Base-by-base conservation (phyloP, 1,284 basidiomycete genomes). In the Ceratobasidium sp. region DNA sequence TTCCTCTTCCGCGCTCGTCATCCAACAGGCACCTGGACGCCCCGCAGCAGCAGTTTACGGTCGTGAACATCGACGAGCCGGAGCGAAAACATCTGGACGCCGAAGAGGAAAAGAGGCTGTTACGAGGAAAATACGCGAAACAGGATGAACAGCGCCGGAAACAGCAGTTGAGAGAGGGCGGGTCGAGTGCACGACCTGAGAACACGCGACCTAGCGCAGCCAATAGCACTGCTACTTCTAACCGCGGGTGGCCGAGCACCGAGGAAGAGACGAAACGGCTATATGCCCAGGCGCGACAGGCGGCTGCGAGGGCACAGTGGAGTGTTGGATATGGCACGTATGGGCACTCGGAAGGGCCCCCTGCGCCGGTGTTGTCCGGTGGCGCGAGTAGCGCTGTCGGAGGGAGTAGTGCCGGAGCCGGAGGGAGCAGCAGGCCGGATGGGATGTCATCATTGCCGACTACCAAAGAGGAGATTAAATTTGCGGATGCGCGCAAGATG, bases 251-350 rank as follows among this genome's bases (percentile, higher is more conserved):
- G 91, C 85, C 85, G 4, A 88, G 89, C 0, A 91, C 92, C 0
- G 92, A 93, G 82, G 88, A 90, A 78, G 93, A 95, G 81, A 94
- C 94, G 81, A 77, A 73, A 22, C 71, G 71, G 32, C 19, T 95
- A 25, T 96, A 88, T 83, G 86, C 91, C 68, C 82, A 89, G 65
- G 94, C 94, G 0, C 87, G 88, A 77, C 86, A 85, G 1, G 86
- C 86, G 69, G 93, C 92, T 8, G 89, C 90, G 73, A 85, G 84
- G 66, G 81, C 81, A 11, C 83, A 85, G 75, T 75, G 80, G 22
- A 77, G 81, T 1, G 80, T 80, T 1, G 83, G 71, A 46, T 52
- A 77, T 22, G 8, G n/a, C n/a, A 9, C 37, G 19, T 46, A 61
- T 17, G 76, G 52, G 19, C 51, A 66, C 51, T 13, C 56, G 46